Percentiles rank a stretch among this genome's conserved stretches.
These are phyloP conservation scores for Curvularia lunata DNA, from an alignment of 2,329 filamentous ascomycete genomes.

Conservation along the genomic window DNA sequence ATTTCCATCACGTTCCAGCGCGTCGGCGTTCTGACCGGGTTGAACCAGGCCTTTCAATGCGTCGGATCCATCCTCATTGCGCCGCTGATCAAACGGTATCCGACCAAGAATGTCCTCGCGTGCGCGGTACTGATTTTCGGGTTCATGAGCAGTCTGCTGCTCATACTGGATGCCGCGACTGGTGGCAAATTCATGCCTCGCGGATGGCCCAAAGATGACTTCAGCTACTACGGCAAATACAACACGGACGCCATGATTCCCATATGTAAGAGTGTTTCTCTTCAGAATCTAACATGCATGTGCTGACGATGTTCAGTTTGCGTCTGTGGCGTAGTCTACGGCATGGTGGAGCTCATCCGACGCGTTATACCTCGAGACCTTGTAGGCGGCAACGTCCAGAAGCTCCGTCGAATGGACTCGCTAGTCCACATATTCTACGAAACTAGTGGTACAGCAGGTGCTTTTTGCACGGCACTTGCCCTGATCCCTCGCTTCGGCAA, in stretches of 20 bases:
- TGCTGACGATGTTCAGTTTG: slow-evolving; percentile 28
- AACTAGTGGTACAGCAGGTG: slow-evolving; percentile 56
- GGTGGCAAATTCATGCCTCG: slow-evolving; percentile 53
- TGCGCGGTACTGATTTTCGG: slow-evolving; percentile 55
- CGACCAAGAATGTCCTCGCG: slow-evolving; percentile 56
- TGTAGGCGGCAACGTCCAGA: slow-evolving; percentile 59
- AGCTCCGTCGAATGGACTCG: slow-evolving; percentile 57
- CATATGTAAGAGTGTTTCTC: slow-evolving; percentile 45
- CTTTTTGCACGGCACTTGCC: slow-evolving; percentile 57
- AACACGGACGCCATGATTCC: slow-evolving; percentile 59
- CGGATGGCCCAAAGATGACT: slow-evolving; percentile 47
- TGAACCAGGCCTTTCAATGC: slow-evolving; percentile 60
- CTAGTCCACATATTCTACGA: slow-evolving; percentile 58
- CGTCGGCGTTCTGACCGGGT: slow-evolving; percentile 56
- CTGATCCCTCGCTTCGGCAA: slow-evolving; percentile 59
- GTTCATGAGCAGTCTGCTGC: slow-evolving; percentile 55
- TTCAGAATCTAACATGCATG: neutral
- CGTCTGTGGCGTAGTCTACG: slow-evolving; percentile 41
- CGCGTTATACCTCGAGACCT: slow-evolving; percentile 60
- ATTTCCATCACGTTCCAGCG: slow-evolving; percentile 55
- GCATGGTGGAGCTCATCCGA: slow-evolving; percentile 61
- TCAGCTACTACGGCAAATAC: slow-evolving; percentile 57
- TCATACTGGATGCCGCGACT: slow-evolving; percentile 58
- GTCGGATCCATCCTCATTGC: slow-evolving; percentile 60
- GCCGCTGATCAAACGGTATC: slow-evolving; percentile 57